A percentile compares a stretch with the other conserved stretches of the same genome.
Conservation (phyloP, 768 basidiomycete species). For the Lactifluus pinguis region DNA sequence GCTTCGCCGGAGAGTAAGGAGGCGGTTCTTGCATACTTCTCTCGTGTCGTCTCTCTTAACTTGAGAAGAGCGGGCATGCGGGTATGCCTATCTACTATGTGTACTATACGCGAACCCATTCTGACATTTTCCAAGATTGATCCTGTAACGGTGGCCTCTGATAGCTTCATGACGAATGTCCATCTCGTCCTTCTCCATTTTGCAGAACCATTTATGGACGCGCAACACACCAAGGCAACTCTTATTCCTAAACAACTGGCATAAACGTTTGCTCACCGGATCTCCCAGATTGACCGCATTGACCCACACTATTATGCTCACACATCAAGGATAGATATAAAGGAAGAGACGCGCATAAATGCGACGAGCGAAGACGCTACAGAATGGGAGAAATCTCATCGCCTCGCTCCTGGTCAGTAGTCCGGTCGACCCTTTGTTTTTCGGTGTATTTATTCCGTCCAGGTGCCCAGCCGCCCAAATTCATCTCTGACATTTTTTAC, state of each 20-base stretch:
- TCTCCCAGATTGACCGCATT: constrained; percentile 74
- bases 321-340: constrained; percentile 63
- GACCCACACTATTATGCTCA: constrained; percentile 74
- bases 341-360: constrained; percentile 89
- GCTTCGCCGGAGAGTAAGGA: constrained; percentile 72
- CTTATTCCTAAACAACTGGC: neutral
- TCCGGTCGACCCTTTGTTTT: neutral
- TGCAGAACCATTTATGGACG: constrained; percentile 93
- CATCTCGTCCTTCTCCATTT: constrained; percentile 77
- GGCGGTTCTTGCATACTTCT: constrained; percentile 75
- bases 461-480: constrained; percentile 63
- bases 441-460: constrained; percentile 20
- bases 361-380: constrained; percentile 83
- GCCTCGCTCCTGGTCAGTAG: constrained; percentile 34
- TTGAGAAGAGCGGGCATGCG: constrained; percentile 86
- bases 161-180: constrained; percentile 89
- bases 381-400: constrained; percentile 53
- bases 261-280: neutral
- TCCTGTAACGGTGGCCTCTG: constrained; percentile 73
- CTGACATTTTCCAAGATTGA: constrained; percentile 51
- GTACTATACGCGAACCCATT: neutral
- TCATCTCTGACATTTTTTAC: constrained; percentile 94
- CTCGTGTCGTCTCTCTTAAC: constrained; percentile 66
- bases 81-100: constrained; percentile 30
- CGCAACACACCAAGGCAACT: constrained; percentile 73